phyloP scores from a whole-genome alignment of 768 basidiomycete genomes.

The Pisolithus microcarpus region DNA sequence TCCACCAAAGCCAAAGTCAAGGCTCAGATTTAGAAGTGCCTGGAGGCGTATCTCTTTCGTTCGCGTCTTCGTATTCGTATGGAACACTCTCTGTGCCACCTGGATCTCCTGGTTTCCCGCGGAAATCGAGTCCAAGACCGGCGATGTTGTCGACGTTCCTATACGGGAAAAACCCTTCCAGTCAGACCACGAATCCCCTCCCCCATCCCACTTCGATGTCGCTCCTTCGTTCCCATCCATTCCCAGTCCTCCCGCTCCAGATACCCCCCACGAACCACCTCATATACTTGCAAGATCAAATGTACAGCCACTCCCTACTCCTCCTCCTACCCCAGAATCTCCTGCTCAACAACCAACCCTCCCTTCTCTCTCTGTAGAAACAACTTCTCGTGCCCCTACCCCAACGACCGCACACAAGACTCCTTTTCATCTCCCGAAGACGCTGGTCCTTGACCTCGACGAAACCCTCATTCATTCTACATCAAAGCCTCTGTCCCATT shows the following conservation, averaged over 20 bases:
- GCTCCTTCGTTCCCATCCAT: conserved; percentile 18
- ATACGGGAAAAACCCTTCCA: conserved; percentile 5
- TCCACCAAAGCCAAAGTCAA: conserved; percentile 32
- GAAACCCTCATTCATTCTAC: conserved; percentile 99
- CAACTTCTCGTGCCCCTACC: conserved; percentile 39
- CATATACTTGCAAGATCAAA: conserved; percentile 10
- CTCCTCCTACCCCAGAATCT: conserved; percentile 7
- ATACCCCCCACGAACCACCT: conserved; percentile 8
- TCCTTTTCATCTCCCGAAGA: conserved; percentile 81
- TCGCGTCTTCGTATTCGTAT: conserved; percentile 59
- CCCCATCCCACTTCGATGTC: conserved; percentile 14
- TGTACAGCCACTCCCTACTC: conserved; percentile 14
- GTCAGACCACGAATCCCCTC: conserved; percentile 9
- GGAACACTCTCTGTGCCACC: conserved; percentile 59
- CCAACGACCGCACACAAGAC: conserved; percentile 49
- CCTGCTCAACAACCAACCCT: conserved; percentile 5
- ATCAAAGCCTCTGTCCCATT: conserved; percentile 58
- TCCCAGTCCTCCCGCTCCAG: conserved; percentile 19
- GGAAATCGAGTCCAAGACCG: conserved; percentile 16
- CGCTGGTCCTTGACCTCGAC: conserved; percentile 93
- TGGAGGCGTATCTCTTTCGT: conserved; percentile 62
- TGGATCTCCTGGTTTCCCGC: conserved; percentile 41
- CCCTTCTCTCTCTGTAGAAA: conserved; percentile 5
- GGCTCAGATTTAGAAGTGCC: conserved; percentile 33
- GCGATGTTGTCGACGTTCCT: conserved; percentile 5